Evolutionary conservation across 106 monocot species (phyloP), one percentile per base, ranked within the genome.

Genomic region (Amphibolis antarctica): DNA sequence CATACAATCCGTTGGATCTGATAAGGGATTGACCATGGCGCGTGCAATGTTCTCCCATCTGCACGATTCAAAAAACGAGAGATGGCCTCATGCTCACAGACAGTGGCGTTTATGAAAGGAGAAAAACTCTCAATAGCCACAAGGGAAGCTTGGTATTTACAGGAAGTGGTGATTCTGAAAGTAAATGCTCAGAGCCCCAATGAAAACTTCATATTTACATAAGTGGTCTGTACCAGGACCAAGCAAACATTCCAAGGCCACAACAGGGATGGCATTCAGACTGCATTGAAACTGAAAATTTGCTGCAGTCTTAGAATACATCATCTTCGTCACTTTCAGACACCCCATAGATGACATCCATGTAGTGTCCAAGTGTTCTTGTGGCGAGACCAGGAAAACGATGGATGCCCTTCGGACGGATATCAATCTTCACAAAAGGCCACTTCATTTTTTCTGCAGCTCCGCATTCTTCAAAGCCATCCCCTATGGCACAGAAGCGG

Each of bases 401-500:
- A 63, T 80, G 79, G 53, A 66, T 59, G 3, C 71, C 82, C 61
- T 56, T 62, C 1, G 85, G 89, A 9, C 20, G 66, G 5, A 86
- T 57, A 63, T 89, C 94, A 9, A 96, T 77, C 57, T 82, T 76
- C 36, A 96, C 72, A 53, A 89, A 89, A 3, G 94, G 89, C 94
- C 94, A 89, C 11, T 51, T 54, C 86, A 96, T 81, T 26, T 59
- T 69, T 64, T 83, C 59, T 27, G 94, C 94, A 27, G 86, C 94
- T 22, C 53, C 42, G 23, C 89, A 84, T 74, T 96, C 94, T 72
- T 96, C 94, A 44, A 52, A 48, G 3, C 89, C 94, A 59, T 96
- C 94, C 67, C 94, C 94, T 48, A 96, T 86, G 36, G 72, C 94
- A 69, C 94, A 94, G 69, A 94, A 94, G 20, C 73, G 76, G 17